Base-by-base conservation (phyloP, 495 filamentous ascomycete species). In the Xylaria cubensis region DNA sequence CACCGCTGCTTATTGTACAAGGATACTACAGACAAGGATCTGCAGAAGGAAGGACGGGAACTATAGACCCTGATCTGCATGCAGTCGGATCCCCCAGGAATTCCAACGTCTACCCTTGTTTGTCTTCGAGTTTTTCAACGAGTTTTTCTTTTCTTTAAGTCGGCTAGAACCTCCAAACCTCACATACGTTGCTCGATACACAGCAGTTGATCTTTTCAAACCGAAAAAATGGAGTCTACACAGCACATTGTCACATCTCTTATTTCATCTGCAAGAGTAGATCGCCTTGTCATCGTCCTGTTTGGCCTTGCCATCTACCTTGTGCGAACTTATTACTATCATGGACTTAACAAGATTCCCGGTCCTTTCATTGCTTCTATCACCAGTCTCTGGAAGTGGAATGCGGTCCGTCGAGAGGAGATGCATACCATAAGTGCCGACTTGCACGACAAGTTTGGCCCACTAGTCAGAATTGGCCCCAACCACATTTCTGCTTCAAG, bases 391-490 rank as follows among this genome's bases (percentile, higher is more conserved):
- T 75, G 74, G 74, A 75, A 75, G 44, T 42, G 64, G 17, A n/a
- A 39, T 17, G 53, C 62, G 21, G 62, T 75, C 1, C 59, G 64
- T 46, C 15, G 59, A n/a, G 71, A 73, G 19, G 62, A 66, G 13
- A 75, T 75, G 74, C 70, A 48, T 21, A 26, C 46, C 2, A 51
- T 36, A 50, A 75, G 73, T 62, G 42, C 59, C 26, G 44, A 21
- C 4, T 46, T 71, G 41, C 71, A 75, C 56, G 56, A 71, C 44
- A 71, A 75, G 13, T 46, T 58, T 34, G 74, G 79, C 7, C 69
- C 77, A 5, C 66, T 78, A 13, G 76, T 80, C 7, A 74, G 79
- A 2, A 76, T 80, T 21, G 77, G 77, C 1, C 79, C 79, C 12
- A 74, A 72, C 29, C 76, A 80, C 50, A 44, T 80, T 6, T 79